A percentile compares a stretch with the other conserved stretches of the same genome.
Conservation (phyloP, 805 yeast species). For the Wickerhamomyces silvicola region DNA sequence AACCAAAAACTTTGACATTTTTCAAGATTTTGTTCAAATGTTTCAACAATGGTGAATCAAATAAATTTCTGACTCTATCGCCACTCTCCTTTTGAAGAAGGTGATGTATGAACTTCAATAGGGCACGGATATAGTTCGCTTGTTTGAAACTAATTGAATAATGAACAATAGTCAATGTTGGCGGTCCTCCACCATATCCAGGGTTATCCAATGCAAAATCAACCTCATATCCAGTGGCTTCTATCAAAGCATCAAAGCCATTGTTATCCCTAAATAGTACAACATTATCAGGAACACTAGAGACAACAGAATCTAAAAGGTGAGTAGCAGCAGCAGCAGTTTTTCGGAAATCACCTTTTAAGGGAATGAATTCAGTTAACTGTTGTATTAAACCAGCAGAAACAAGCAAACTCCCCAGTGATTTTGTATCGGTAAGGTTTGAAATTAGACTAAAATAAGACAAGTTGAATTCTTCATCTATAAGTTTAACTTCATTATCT, state of each 20-base stretch:
- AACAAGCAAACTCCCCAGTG: conserved; percentile 50
- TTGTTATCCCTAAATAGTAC: conserved; percentile 56
- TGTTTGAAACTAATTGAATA: conserved; percentile 55
- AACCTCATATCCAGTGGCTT: conserved; percentile 57
- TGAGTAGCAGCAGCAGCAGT: conserved; percentile 60
- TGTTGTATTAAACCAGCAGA: conserved; percentile 73
- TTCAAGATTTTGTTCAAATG: conserved; percentile 53
- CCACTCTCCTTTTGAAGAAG: conserved; percentile 71
- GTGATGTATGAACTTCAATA: conserved; percentile 57
- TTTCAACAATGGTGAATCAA: conserved; percentile 73
- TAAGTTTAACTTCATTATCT: conserved; percentile 29
- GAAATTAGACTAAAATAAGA: conserved; percentile 57
- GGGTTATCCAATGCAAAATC: conserved; percentile 57
- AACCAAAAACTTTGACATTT: conserved; percentile 60
- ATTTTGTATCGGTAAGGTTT: conserved; percentile 49
- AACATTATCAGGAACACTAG: conserved; percentile 40
- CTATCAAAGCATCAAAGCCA: conserved; percentile 62
- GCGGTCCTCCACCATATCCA: conserved; percentile 51
- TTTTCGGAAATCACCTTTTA: conserved; percentile 45
- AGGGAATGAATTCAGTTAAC: conserved; percentile 52
- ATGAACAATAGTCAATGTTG: conserved; percentile 41
- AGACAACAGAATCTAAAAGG: conserved; percentile 33
- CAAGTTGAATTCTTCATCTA: conserved; percentile 42
- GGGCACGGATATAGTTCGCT: conserved; percentile 48
- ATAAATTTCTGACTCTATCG: conserved; percentile 76